Base-by-base conservation (phyloP, 2,329 filamentous ascomycete genomes). In the Cephalotrichum gorgonifer region DNA sequence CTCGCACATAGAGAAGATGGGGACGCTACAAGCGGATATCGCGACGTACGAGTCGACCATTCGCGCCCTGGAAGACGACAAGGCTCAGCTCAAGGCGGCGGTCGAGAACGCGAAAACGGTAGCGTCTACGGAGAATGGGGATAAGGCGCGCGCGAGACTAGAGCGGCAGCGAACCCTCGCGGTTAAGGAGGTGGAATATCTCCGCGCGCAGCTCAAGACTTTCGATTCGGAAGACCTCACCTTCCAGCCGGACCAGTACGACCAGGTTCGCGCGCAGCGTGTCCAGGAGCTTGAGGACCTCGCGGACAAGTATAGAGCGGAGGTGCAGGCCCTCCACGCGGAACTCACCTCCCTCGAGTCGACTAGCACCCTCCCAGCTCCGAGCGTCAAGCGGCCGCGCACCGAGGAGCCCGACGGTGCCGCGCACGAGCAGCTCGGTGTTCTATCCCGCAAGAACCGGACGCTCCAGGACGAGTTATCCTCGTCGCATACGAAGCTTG, bases 171-270 rank as follows among this genome's bases (percentile, higher is more conserved):
- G 88, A 51, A 79, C 77, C 1, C 75, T 98, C 7, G 88, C 90
- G 0, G 75, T 88, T 23, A 96, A 96, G 61, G 94, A 98, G 62
- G 88, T 93, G 1, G 90, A 96, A 56, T 95, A 95, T 62, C 76
- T 98, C 6, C 86, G 93, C 22, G 91, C 88, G 1, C 93, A 98
- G 64, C 75, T 97, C 49, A 90, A 90, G 66, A 85, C 86, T 0
- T 85, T 94, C 52, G 88, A 97, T 58, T 78, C 81, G 1, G 93
- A 98, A 64, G 90, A 97, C 58, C 79, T 81, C 48, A 90, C 90
- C 0, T 86, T 96, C 68, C 82, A 91, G 49, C 81, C 87, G 0
- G 86, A 88, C 30, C 81, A 79, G 41, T 84, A 86, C 48, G 88
- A 98, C 58, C 78, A 85, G 55, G 75, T 81, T 20, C 91, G 89